Percentiles rank a stretch among this genome's conserved stretches.
phyloP scores from a whole-genome alignment of 805 yeast genomes.

The Brettanomyces anomalus region DNA sequence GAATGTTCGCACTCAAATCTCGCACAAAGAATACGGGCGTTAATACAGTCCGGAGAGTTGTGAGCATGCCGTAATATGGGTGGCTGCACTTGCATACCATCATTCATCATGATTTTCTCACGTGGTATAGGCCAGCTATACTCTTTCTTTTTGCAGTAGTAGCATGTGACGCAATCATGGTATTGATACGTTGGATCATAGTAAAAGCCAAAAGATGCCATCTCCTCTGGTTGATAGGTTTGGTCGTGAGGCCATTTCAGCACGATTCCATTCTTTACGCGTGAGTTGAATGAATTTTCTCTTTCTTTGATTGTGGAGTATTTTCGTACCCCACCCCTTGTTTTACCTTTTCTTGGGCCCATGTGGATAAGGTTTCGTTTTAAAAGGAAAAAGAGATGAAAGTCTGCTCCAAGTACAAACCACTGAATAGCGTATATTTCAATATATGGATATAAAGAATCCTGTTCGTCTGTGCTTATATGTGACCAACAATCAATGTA shows the following conservation, averaged over 20 bases:
- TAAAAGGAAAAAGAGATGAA: neutral
- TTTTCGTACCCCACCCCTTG: neutral
- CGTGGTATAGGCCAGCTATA: conserved; percentile 41
- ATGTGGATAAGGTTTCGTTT: neutral
- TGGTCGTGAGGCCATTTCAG: conserved; percentile 24
- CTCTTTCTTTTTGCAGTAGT: conserved; percentile 43
- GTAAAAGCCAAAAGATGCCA: conserved; percentile 55
- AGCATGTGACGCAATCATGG: conserved; percentile 48
- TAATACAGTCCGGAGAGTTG: conserved; percentile 20
- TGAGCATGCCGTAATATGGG: conserved; percentile 17
- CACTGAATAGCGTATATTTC: no score
- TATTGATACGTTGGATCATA: conserved; percentile 41
- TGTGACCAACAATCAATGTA: no score
- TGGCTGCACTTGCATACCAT: conserved; percentile 7
- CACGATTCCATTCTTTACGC: conserved; percentile 14
- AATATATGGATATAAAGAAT: no score
- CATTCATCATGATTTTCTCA: neutral
- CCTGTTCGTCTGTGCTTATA: no score
- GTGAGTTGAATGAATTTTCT: conserved; percentile 7
- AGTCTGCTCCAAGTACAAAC: no score
- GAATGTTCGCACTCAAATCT: conserved; percentile 6
- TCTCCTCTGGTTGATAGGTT: conserved; percentile 12
- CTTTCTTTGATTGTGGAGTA: conserved; percentile 2
- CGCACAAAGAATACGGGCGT: conserved; percentile 12
- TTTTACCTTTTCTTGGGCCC: neutral